Percentiles rank a stretch among this genome's conserved stretches.
Evolutionary conservation across 106 monocot species (phyloP).

Genomic region (Phalaenopsis aphrodite): DNA sequence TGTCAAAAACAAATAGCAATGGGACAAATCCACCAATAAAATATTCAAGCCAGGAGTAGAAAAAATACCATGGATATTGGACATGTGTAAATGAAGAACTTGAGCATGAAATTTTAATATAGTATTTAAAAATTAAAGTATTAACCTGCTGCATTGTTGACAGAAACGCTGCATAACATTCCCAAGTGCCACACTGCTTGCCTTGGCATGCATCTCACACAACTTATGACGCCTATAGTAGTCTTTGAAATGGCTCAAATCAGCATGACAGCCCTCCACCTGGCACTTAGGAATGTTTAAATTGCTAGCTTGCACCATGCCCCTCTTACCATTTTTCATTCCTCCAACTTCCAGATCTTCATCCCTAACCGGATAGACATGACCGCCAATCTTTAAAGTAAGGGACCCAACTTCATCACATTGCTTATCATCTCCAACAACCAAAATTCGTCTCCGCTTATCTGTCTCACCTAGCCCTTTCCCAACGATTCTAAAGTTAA

Average conservation of each 20-base stretch:
- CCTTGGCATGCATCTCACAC: conserved; percentile 61
- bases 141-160: conserved; percentile 72
- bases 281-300: conserved; percentile 32
- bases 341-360: conserved; percentile 15
- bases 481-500: conserved; percentile 2
- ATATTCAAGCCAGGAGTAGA: too few relatives aligned
- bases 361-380: conserved; percentile 13
- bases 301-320: conserved; percentile 19
- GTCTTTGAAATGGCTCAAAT: conserved; percentile 41
- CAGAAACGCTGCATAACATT: conserved; percentile 50
- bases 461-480: conserved; percentile 20
- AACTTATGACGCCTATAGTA: conserved; percentile 70
- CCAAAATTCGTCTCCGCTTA: conserved; percentile 33
- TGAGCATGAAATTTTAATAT: background rate
- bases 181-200: conserved; percentile 34
- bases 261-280: conserved; percentile 45
- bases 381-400: conserved; percentile 41
- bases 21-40: background rate
- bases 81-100: too few relatives aligned
- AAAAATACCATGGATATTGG: too few relatives aligned
- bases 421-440: conserved; percentile 20
- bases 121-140: background rate
- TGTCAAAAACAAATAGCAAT: background rate
- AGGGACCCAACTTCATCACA: conserved; percentile 24
- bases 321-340: conserved; percentile 28